Evolutionary conservation across 371 early-diverging fungal species (phyloP).

Genomic region (Mucor velutinosus): DNA sequence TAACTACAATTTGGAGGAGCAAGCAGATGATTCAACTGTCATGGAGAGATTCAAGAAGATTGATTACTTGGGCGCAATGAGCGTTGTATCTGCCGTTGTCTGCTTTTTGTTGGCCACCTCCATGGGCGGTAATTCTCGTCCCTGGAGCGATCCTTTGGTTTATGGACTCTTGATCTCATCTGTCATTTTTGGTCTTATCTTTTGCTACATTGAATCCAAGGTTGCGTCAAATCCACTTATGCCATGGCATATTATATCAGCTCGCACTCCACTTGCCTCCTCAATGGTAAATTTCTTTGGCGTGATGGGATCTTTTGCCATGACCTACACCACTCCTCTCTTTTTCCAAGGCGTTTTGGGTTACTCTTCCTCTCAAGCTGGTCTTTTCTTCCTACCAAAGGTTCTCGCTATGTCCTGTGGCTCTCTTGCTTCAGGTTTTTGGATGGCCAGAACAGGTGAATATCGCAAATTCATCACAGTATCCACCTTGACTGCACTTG

Average conservation of each 20-base stretch:
- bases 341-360: conserved; percentile 42
- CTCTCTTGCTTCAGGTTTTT: conserved; percentile 32
- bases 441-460: conserved; percentile 36
- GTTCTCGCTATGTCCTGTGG: conserved; percentile 30
- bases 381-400: conserved; percentile 35
- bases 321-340: conserved; percentile 39
- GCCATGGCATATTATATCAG: conserved; percentile 59
- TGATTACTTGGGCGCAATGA: conserved; percentile 65
- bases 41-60: conserved; percentile 58
- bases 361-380: conserved; percentile 27
- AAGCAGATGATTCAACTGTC: conserved; percentile 39
- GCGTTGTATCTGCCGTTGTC: conserved; percentile 55
- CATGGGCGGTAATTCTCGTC: conserved; percentile 65
- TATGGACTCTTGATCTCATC: conserved; percentile 59
- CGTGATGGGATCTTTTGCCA: conserved; percentile 36
- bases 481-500: conserved; percentile 9
- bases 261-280: conserved; percentile 43
- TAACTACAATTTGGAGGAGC: conserved; percentile 43
- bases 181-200: conserved; percentile 42
- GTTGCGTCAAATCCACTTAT: conserved; percentile 79
- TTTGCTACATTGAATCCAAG: conserved; percentile 65
- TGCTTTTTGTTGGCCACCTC: conserved; percentile 61
- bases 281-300: conserved; percentile 39
- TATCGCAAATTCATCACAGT: conserved; percentile 23
- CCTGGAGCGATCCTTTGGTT: conserved; percentile 63